Conservation (phyloP, 495 filamentous ascomycete genomes). For the Penicillium cinerascens region DNA sequence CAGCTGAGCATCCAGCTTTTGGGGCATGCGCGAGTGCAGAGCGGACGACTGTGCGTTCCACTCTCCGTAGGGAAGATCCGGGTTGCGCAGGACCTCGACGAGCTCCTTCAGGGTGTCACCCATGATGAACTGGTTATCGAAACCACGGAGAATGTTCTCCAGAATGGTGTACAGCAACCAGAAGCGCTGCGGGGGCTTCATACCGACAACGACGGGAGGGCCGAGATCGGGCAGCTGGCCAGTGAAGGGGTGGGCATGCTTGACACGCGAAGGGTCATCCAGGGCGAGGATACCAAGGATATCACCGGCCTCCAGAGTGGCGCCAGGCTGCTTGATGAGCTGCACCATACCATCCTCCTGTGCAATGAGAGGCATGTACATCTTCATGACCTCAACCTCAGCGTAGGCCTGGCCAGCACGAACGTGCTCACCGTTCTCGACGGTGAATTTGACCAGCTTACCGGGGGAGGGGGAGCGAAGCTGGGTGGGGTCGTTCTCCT, state of each 20-base stretch:
- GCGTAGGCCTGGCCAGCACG: slow-evolving; percentile 90
- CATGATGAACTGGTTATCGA: slow-evolving; percentile 98
- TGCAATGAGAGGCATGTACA: slow-evolving; percentile 99
- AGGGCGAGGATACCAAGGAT: slow-evolving; percentile 97
- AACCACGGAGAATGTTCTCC: slow-evolving; percentile 85
- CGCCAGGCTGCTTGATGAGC: slow-evolving; percentile 97
- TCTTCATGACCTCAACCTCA: slow-evolving; percentile 99
- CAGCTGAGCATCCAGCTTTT: slow-evolving; percentile 80
- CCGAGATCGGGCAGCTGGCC: slow-evolving; percentile 88
- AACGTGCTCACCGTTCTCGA: slow-evolving; percentile 95
- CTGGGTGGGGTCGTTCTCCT: slow-evolving; percentile 98
- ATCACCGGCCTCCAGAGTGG: slow-evolving; percentile 95
- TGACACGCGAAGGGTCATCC: slow-evolving; percentile 93
- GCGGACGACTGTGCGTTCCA: slow-evolving; percentile 94
- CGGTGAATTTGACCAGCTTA: slow-evolving; percentile 97
- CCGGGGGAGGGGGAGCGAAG: slow-evolving; percentile 91
- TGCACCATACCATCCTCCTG: slow-evolving; percentile 96
- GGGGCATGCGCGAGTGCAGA: slow-evolving; percentile 91
- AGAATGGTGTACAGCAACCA: slow-evolving; percentile 71
- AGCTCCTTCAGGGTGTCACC: slow-evolving; percentile 80
- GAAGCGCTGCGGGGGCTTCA: slow-evolving; percentile 89
- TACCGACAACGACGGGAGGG: slow-evolving; percentile 78
- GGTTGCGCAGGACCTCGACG: slow-evolving; percentile 81
- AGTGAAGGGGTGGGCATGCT: slow-evolving; percentile 94
- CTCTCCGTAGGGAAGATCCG: slow-evolving; percentile 91